A percentile compares a stretch with the other conserved stretches of the same genome.
Evolutionary conservation across 768 basidiomycete genomes (phyloP).

Genomic region (Trametes cinnabarina): DNA sequence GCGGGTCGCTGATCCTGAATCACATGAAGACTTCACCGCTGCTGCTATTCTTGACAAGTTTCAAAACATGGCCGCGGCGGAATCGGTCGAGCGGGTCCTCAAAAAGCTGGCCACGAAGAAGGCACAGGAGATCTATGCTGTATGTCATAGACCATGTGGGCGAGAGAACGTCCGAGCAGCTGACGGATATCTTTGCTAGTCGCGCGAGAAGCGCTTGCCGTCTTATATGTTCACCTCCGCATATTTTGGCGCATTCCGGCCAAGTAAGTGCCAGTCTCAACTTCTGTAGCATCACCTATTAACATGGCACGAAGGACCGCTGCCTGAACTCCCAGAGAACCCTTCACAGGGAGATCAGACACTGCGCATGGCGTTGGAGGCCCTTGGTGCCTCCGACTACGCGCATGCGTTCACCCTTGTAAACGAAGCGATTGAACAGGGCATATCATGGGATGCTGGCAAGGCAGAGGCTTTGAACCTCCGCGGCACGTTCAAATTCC

Average conservation of each 20-base stretch:
- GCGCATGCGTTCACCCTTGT: constrained; percentile 73
- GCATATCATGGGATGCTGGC: constrained; percentile 69
- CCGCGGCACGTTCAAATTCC: constrained; percentile 97
- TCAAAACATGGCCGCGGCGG: constrained; percentile 73
- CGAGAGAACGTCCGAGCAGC: too few relatives aligned
- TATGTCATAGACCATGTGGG: constrained; percentile 31
- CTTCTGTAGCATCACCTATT: not conserved
- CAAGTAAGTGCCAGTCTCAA: constrained; percentile 52
- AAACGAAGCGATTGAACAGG: constrained; percentile 86
- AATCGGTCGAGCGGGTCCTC: constrained; percentile 88
- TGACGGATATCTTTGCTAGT: constrained; percentile 34
- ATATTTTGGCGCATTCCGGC: constrained; percentile 95
- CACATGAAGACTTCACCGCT: constrained; percentile 82
- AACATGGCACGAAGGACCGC: constrained; percentile 45
- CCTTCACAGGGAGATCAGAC: constrained; percentile 83
- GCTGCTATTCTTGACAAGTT: constrained; percentile 93
- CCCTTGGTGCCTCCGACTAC: constrained; percentile 84
- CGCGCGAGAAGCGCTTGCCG: constrained; percentile 79
- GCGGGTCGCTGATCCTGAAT: too few relatives aligned
- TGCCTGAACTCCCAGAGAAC: constrained; percentile 69
- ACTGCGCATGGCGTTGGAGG: constrained; percentile 74
- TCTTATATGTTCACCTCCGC: constrained; percentile 90
- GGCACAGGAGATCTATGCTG: constrained; percentile 69
- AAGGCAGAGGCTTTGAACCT: constrained; percentile 90
- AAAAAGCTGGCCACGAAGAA: constrained; percentile 75